These are phyloP conservation scores for Mikania micrantha DNA, from an alignment of 129 eudicot genomes.

Conservation along the genomic window DNA sequence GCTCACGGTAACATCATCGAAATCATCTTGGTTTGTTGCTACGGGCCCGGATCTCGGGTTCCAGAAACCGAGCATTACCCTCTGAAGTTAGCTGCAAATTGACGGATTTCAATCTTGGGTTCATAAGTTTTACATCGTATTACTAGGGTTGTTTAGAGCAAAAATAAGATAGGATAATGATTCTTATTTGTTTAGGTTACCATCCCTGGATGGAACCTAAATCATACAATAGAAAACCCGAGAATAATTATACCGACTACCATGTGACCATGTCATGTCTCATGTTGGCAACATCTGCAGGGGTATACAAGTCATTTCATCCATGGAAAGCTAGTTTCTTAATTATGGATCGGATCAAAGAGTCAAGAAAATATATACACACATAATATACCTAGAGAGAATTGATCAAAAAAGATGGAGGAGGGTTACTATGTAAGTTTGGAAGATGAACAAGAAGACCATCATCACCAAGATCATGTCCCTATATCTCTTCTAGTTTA, in stretches of 20 bases:
- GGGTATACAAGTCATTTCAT: constrained; percentile 18
- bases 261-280: constrained; percentile 4
- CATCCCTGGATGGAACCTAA: too few species aligned
- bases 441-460: constrained; percentile 1
- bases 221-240: neutral
- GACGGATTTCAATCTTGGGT: too few species aligned
- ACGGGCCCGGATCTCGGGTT: too few species aligned
- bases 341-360: neutral
- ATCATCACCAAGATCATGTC: constrained; percentile 5
- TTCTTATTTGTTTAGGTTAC: too few species aligned
- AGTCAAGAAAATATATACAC: neutral
- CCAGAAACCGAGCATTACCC: too few species aligned
- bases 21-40: too few species aligned
- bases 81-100: too few species aligned
- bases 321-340: constrained; percentile 8
- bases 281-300: constrained; percentile 8
- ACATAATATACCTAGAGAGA: neutral
- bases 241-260: neutral
- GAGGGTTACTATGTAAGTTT: constrained; percentile 15
- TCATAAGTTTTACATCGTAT: too few species aligned
- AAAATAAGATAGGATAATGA: too few species aligned
- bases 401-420: constrained; percentile 3
- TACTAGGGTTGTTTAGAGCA: too few species aligned
- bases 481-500: constrained; percentile 44
- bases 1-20: too few species aligned